Evolutionary conservation across 1,284 basidiomycete genomes (phyloP), one percentile per base, ranked within the genome.

Genomic region (Rhodotorula sp.): DNA sequence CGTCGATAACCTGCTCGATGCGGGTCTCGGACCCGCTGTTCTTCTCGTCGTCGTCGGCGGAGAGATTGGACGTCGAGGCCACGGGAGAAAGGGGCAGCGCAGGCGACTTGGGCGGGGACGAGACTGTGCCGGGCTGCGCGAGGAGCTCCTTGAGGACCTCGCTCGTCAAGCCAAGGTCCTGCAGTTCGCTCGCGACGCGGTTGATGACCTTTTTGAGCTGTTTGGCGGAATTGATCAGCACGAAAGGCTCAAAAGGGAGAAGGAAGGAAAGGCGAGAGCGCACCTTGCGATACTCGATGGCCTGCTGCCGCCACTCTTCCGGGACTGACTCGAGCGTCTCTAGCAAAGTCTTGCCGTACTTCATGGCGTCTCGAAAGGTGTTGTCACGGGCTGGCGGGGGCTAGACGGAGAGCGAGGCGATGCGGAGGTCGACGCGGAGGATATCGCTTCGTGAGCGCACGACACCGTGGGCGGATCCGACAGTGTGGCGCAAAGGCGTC

Each of bases 171-270:
- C 93, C 94, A 64, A 95, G 84, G 12, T 87, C 85, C 13, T 88
- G 85, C 45, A 98, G 88, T 81, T 98, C 94, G 23, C 84, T 83
- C 0, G 91, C 92, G 59, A 95, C 88, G 80, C 90, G 87, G 78
- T 93, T 92, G 79, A 98, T 93, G 64, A 97, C 85, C 79, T 93
- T 94, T 83, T 98, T 97, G 74, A 98, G 88, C 90, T 93, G 79
- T 16, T 7, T 7, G 9, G n/a, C 19, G 50, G 49, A 13, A 27
- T 41, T 19, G 73, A 42, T 64, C 16, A 64, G 54, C 34, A 1
- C 10, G 41, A 12, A 17, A 13, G 44, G 52, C 56, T 13, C 7
- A 21, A 54, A 48, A 7, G 23, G 16, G 52, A 25, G 44, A 42
- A 13, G 21, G 25, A 67, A 34, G 34, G 34, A 34, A 34, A 2